Evolutionary conservation across 768 basidiomycete genomes (phyloP).

Genomic region (Mycena filopes): DNA sequence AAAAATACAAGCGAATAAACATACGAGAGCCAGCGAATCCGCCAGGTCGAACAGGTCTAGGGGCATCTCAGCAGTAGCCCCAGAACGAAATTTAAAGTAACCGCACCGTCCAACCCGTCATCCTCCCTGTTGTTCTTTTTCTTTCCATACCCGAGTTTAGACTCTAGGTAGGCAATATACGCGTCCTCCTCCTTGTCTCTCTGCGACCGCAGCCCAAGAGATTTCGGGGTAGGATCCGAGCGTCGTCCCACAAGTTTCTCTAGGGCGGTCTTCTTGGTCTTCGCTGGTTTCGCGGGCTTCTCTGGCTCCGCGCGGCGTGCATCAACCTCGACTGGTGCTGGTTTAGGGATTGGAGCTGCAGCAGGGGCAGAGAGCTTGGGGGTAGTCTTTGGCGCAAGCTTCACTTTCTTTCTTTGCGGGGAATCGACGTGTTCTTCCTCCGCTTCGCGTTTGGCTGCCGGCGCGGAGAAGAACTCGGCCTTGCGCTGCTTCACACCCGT

Average conservation of each 20-base stretch:
- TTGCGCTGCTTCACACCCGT: slow-evolving; percentile 68
- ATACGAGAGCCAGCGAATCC: slow-evolving; percentile 42
- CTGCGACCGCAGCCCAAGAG: slow-evolving; percentile 41
- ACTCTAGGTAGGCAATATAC: slow-evolving; percentile 87
- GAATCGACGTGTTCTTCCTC: slow-evolving; percentile 59
- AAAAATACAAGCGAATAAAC: background rate
- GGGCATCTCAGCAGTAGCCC: slow-evolving; percentile 2
- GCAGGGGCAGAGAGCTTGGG: background rate
- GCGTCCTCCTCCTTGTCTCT: slow-evolving; percentile 79
- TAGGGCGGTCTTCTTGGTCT: slow-evolving; percentile 41
- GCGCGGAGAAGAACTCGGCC: slow-evolving; percentile 63
- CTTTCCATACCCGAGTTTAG: slow-evolving; percentile 71
- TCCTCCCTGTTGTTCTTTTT: slow-evolving; percentile 62
- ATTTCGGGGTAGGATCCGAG: slow-evolving; percentile 20
- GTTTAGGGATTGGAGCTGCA: background rate
- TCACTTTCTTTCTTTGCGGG: slow-evolving; percentile 62
- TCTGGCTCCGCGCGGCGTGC: background rate
- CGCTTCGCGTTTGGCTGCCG: slow-evolving; percentile 47
- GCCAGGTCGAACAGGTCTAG: slow-evolving; percentile 68
- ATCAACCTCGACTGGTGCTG: background rate
- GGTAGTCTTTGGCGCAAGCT: slow-evolving; percentile 31
- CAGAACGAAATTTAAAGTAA: background rate
- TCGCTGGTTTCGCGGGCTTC: slow-evolving; percentile 13
- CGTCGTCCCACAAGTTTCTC: slow-evolving; percentile 45
- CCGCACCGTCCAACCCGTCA: slow-evolving; percentile 88